These are phyloP conservation scores for Phytophthora pisi DNA, from an alignment of 352 stramenopile genomes.

Conservation along the genomic window DNA sequence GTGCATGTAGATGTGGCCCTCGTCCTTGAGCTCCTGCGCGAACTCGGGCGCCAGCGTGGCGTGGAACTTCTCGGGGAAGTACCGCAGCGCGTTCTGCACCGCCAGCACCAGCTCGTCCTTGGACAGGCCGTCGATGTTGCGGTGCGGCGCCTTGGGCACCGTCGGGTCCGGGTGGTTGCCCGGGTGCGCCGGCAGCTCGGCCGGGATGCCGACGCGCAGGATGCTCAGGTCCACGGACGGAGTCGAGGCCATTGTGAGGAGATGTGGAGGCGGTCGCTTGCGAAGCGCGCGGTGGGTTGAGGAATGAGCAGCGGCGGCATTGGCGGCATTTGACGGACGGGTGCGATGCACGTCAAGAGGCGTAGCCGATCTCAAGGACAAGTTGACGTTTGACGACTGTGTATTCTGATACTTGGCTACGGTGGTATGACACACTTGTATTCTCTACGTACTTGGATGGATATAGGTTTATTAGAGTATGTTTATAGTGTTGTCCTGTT, in stretches of 20 bases:
- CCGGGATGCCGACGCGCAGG: slow-evolving; percentile 55
- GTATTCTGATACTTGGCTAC: neutral
- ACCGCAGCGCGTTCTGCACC: slow-evolving; percentile 87
- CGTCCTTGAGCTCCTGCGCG: slow-evolving; percentile 84
- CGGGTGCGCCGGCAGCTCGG: slow-evolving; percentile 55
- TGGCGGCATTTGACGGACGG: neutral
- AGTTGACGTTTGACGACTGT: slow-evolving; percentile 25
- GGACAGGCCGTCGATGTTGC: slow-evolving; percentile 56
- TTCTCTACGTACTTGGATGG: no score
- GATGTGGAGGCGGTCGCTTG: slow-evolving; percentile 12
- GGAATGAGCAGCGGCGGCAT: slow-evolving; percentile 24
- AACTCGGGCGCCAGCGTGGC: slow-evolving; percentile 79
- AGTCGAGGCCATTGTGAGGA: slow-evolving; percentile 28
- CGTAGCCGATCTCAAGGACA: slow-evolving; percentile 17
- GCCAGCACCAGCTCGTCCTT: slow-evolving; percentile 74
- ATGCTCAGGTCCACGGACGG: slow-evolving; percentile 54
- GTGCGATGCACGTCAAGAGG: slow-evolving; percentile 18
- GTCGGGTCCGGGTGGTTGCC: slow-evolving; percentile 55
- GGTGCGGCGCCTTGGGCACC: slow-evolving; percentile 60
- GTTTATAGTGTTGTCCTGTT: neutral
- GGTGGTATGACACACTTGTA: neutral
- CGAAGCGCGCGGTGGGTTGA: slow-evolving; percentile 19
- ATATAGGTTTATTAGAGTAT: no score
- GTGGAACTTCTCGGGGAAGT: slow-evolving; percentile 83
- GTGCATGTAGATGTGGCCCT: slow-evolving; percentile 93